A percentile compares a stretch with the other conserved stretches of the same genome.
Evolutionary conservation across 306 rosid genomes (phyloP).

Genomic region (Carpinus fangiana): DNA sequence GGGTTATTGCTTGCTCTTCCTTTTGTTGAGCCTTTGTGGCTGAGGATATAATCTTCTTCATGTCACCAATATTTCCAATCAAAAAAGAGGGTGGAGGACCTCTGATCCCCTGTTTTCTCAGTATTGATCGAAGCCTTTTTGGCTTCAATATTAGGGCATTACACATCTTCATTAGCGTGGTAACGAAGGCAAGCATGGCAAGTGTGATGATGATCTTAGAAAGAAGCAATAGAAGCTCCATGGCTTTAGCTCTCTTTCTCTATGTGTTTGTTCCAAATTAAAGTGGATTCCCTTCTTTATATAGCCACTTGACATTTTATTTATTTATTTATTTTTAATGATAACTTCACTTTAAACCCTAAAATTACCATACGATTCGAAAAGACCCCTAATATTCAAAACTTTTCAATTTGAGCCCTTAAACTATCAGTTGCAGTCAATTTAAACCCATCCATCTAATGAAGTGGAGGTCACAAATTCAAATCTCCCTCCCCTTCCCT

Average conservation of each 20-base stretch:
- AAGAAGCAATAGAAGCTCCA: conserved; percentile 24
- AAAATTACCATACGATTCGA: too few relatives aligned
- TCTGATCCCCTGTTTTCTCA: conserved; percentile 44
- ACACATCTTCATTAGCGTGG: conserved; percentile 14
- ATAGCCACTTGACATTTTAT: too few relatives aligned
- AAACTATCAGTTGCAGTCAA: too few relatives aligned
- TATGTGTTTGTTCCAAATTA: neutral
- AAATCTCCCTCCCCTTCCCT: too few relatives aligned
- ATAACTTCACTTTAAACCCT: too few relatives aligned
- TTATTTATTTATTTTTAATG: too few relatives aligned
- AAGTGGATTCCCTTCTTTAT: too few relatives aligned
- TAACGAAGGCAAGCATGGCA: conserved; percentile 4
- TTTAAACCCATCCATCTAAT: too few relatives aligned
- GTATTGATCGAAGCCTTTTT: conserved; percentile 27
- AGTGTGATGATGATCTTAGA: conserved; percentile 8
- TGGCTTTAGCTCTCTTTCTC: neutral
- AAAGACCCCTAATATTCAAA: too few relatives aligned
- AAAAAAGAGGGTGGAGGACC: conserved; percentile 46
- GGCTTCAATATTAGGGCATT: conserved; percentile 32
- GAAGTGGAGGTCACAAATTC: too few relatives aligned
- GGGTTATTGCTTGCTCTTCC: neutral
- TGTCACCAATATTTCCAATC: conserved; percentile 38
- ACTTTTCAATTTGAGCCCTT: too few relatives aligned
- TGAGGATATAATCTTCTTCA: conserved; percentile 16
- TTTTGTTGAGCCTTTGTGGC: neutral